Percentiles rank a stretch among this genome's conserved stretches.
phyloP scores from a whole-genome alignment of 148 eudicot species.

The Linanthus parryae region DNA sequence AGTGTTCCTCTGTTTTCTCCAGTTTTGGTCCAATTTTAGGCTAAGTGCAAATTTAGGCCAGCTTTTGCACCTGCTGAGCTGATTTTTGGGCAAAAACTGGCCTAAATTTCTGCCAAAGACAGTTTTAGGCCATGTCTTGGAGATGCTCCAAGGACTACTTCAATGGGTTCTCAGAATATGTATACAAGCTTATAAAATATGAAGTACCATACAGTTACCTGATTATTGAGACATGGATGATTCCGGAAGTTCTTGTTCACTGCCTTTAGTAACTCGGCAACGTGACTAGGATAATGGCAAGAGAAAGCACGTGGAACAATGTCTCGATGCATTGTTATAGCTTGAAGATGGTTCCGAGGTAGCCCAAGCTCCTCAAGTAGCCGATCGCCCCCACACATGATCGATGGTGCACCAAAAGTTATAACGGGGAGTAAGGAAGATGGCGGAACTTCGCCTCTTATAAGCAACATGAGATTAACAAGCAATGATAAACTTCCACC shows the following conservation, averaged over 20 bases:
- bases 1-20: too few relatives aligned
- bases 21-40: too few relatives aligned
- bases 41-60: too few relatives aligned
- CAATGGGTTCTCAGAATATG: too few relatives aligned
- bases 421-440: conserved; percentile 84
- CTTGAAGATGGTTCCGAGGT: conserved; percentile 73
- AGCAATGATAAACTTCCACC: conserved; percentile 91
- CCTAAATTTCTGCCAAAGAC: too few relatives aligned
- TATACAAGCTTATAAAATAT: too few relatives aligned
- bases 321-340: conserved; percentile 89
- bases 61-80: too few relatives aligned
- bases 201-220: conserved; percentile 30
- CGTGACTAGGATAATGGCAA: conserved; percentile 82
- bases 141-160: too few relatives aligned
- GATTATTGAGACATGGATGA: conserved; percentile 78
- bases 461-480: conserved; percentile 77
- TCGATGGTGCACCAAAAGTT: conserved; percentile 79
- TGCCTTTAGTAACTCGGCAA: conserved; percentile 87
- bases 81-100: too few relatives aligned
- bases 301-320: conserved; percentile 97
- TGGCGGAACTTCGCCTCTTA: conserved; percentile 64
- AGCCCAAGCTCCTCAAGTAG: conserved; percentile 65
- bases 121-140: too few relatives aligned
- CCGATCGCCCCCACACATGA: conserved; percentile 96
- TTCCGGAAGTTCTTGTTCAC: conserved; percentile 78